Evolutionary conservation across 352 stramenopile species (phyloP), one percentile per base, ranked within the genome.

Genomic region (Thalassiosira exigua): DNA sequence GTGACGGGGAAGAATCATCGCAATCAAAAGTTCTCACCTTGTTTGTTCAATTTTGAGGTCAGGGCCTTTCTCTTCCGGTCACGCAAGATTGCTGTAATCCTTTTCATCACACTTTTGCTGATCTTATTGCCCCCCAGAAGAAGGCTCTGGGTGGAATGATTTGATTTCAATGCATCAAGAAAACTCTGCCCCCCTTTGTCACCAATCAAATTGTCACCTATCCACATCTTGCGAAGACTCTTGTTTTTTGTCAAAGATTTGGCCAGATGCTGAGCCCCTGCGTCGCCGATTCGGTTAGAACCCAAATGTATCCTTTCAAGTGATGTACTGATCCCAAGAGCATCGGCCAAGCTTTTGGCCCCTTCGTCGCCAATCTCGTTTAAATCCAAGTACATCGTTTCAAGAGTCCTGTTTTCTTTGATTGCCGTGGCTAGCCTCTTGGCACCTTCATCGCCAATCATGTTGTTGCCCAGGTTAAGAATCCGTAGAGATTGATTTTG

Each of bases 331-430:
- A 52, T n/a, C 21, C 67, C n/a, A 21, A 87, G 29, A 14, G 56
- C 54, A 7, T 48, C 33, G 2, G 70, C 68, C 11, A 85, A 39
- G 19, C 21, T 26, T 24, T 44, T 57, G 4, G 78, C 59, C 4
- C 75, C 80, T 27, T 64, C 56, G 58, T 77, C 62, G 0, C 79
- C 62, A 52, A 87, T 81, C 5, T 54, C 17, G 42, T 86, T 85
- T 36, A 62, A 27, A 50, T 84, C 54, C 27, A 86, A 44, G 58
- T 75, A 68, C 9, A 88, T 39, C 9, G 65, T 62, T 62, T 75
- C 46, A 14, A 87, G 39, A 24, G 53, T 61, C 4, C n/a, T 19
- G 56, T 87, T 87, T 0, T 50, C n/a, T 22, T 19, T 58, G 17
- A 87, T 22, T 12, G 66, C 41, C 4, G 59, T 39, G 0, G 71